phyloP scores from a whole-genome alignment of 768 basidiomycete species.

The Tulasnella sp. region DNA sequence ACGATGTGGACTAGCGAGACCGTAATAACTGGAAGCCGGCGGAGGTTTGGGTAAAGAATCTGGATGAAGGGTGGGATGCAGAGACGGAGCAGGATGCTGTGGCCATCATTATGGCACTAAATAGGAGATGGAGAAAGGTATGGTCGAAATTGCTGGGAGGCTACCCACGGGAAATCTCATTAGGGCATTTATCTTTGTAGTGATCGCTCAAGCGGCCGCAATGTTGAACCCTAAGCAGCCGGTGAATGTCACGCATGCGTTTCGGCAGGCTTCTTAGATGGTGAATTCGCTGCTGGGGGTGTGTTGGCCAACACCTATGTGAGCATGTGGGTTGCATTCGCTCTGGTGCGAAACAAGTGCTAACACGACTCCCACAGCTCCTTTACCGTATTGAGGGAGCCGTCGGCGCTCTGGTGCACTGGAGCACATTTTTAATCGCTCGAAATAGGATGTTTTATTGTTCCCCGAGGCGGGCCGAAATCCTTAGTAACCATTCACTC shows the following conservation, averaged over 20 bases:
- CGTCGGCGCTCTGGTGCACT: slow-evolving; percentile 75
- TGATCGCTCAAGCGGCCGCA: slow-evolving; percentile 66
- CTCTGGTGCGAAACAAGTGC: background rate
- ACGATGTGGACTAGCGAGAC: background rate
- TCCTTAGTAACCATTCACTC: background rate
- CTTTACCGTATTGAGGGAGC: slow-evolving; percentile 84
- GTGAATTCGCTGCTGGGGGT: slow-evolving; percentile 84
- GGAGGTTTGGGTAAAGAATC: slow-evolving; percentile 23
- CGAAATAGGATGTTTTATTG: slow-evolving; percentile 83
- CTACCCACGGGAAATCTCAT: background rate
- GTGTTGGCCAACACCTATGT: slow-evolving; percentile 92
- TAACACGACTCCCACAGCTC: slow-evolving; percentile 36
- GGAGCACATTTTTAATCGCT: slow-evolving; percentile 66
- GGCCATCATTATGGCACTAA: slow-evolving; percentile 57
- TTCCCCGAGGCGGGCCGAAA: slow-evolving; percentile 64
- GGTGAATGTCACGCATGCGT: slow-evolving; percentile 62
- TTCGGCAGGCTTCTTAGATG: slow-evolving; percentile 87
- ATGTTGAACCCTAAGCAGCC: slow-evolving; percentile 58
- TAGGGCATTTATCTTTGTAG: slow-evolving; percentile 34
- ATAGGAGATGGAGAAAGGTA: slow-evolving; percentile 62
- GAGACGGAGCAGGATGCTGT: slow-evolving; percentile 57
- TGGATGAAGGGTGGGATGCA: slow-evolving; percentile 76
- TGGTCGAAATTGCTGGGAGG: slow-evolving; percentile 28
- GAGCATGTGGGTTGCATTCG: slow-evolving; percentile 29
- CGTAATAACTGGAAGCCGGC: slow-evolving; percentile 20